These are phyloP conservation scores for Septoria petroselini DNA, from an alignment of 2,329 filamentous ascomycete genomes.

Conservation along the genomic window DNA sequence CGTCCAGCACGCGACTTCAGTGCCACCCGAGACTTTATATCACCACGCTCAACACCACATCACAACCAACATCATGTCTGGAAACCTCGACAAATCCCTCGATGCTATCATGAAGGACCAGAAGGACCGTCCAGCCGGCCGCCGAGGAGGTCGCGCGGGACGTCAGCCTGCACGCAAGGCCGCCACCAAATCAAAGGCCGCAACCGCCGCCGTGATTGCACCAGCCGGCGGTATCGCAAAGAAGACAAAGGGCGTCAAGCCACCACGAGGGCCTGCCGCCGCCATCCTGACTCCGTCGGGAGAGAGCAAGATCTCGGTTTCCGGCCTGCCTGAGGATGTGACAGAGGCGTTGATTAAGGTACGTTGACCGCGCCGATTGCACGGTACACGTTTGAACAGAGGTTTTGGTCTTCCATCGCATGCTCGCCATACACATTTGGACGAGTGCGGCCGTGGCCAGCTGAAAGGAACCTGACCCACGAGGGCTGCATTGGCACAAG, in stretches of 20 bases:
- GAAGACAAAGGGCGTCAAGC: slow-evolving; percentile 54
- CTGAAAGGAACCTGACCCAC: slow-evolving; percentile 9
- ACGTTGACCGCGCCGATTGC: slow-evolving; percentile 78
- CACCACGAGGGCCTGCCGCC: slow-evolving; percentile 60
- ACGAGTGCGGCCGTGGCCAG: slow-evolving; percentile 15
- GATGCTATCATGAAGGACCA: slow-evolving; percentile 91
- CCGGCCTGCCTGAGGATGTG: slow-evolving; percentile 97
- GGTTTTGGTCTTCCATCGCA: slow-evolving; percentile 29
- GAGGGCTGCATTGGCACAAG: slow-evolving; percentile 11
- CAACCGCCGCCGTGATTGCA: slow-evolving; percentile 47
- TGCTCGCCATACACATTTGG: slow-evolving; percentile 15
- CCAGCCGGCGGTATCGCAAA: slow-evolving; percentile 87
- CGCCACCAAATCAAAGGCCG: slow-evolving; percentile 52
- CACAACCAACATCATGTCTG: slow-evolving; percentile 66
- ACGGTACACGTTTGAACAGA: slow-evolving; percentile 37
- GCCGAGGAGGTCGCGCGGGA: slow-evolving; percentile 40
- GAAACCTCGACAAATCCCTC: slow-evolving; percentile 94
- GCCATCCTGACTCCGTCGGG: slow-evolving; percentile 55
- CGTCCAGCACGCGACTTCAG: slow-evolving; percentile 7
- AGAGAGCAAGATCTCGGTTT: slow-evolving; percentile 97
- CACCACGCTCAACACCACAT: slow-evolving; percentile 15
- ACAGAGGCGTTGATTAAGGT: slow-evolving; percentile 98
- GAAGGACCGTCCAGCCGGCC: slow-evolving; percentile 62
- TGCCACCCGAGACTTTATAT: slow-evolving; percentile 8
- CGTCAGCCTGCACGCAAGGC: slow-evolving; percentile 49